Evolutionary conservation across 768 basidiomycete species (phyloP).

Genomic region (Scleroderma citrinum): DNA sequence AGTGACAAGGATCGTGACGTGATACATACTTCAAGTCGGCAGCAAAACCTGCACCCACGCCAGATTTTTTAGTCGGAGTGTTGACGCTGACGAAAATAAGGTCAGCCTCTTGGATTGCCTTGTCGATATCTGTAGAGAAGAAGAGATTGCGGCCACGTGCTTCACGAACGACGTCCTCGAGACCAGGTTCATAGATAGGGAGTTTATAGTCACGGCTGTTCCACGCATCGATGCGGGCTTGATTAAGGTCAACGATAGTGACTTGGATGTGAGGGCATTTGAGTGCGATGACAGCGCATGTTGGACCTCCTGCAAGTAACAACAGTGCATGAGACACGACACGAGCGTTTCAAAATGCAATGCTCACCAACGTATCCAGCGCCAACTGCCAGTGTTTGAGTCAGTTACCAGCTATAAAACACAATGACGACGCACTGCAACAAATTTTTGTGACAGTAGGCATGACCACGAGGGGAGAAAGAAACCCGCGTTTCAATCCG

Average conservation of each 20-base stretch:
- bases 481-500: too few relatives aligned
- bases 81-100: conserved; percentile 98
- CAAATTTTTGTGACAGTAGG: conserved; percentile 74
- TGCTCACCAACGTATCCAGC: conserved; percentile 88
- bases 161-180: conserved; percentile 82
- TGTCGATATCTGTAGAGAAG: conserved; percentile 94
- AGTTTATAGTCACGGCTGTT: conserved; percentile 79
- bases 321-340: conserved; percentile 11
- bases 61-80: conserved; percentile 97
- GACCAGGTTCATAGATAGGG: conserved; percentile 97
- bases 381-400: conserved; percentile 52
- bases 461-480: conserved; percentile 11
- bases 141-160: conserved; percentile 94
- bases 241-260: conserved; percentile 97
- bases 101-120: conserved; percentile 89
- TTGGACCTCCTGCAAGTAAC: conserved; percentile 70
- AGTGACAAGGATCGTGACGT: conserved; percentile 5
- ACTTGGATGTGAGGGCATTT: conserved; percentile 91
- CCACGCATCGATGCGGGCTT: conserved; percentile 94
- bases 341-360: conserved; percentile 1
- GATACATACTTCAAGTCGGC: conserved; percentile 90
- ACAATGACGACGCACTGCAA: conserved; percentile 60
- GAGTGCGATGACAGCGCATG: conserved; percentile 90
- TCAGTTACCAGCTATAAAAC: conserved; percentile 5
- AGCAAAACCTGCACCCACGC: conserved; percentile 96